Evolutionary conservation across 441 rosid genomes (phyloP).

Genomic region (Kokia cookei): DNA sequence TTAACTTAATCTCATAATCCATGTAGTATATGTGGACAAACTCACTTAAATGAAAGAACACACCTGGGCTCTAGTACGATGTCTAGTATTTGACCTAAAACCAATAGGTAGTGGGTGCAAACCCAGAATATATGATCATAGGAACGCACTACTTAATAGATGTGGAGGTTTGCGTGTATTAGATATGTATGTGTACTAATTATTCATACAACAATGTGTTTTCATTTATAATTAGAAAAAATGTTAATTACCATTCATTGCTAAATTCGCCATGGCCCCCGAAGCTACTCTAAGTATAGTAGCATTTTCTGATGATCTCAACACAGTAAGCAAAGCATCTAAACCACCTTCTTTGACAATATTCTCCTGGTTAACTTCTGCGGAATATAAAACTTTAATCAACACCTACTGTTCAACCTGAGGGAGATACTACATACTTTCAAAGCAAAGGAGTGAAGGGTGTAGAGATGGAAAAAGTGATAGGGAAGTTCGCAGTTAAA

Average conservation of each 20-base stretch:
- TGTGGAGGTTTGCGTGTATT: neutral
- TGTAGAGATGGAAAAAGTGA: neutral
- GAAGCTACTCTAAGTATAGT: conserved; percentile 90
- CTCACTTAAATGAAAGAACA: no score
- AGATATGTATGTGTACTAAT: neutral
- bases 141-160: no score
- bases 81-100: no score
- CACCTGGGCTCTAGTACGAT: no score
- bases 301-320: conserved; percentile 60
- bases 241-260: conserved; percentile 70
- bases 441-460: neutral
- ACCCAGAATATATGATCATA: no score
- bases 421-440: neutral
- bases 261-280: conserved; percentile 91
- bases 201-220: neutral
- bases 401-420: neutral
- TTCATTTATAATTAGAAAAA: neutral
- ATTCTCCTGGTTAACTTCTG: conserved; percentile 78
- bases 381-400: conserved; percentile 15
- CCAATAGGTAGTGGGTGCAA: no score
- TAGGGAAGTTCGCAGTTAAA: neutral
- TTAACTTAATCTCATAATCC: neutral
- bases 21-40: no score
- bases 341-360: conserved; percentile 93
- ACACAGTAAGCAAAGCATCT: conserved; percentile 69